phyloP scores from a whole-genome alignment of 768 basidiomycete genomes.

The Agrocybe chaxingu region DNA sequence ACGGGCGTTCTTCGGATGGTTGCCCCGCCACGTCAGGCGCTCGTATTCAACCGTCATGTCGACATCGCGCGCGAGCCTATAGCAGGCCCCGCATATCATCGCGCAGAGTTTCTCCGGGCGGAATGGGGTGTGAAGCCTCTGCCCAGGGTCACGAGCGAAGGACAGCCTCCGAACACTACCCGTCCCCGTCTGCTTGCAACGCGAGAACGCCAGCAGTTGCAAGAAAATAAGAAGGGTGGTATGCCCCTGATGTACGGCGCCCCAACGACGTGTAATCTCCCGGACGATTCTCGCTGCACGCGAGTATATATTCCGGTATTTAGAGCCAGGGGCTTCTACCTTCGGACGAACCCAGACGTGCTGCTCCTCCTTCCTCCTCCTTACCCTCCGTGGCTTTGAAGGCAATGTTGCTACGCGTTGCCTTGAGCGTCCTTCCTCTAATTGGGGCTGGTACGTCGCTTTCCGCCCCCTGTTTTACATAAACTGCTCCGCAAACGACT shows the following conservation, averaged over 20 bases:
- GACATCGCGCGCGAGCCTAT: conserved; percentile 3
- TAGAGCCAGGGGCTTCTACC: conserved; percentile 16
- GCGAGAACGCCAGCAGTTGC: conserved; percentile 1
- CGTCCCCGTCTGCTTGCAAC: conserved; percentile 7
- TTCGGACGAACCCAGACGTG: conserved; percentile 1
- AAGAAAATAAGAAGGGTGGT: conserved; percentile 1
- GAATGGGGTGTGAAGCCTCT: conserved; percentile 3
- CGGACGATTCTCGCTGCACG: conserved; percentile 7
- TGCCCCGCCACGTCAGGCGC: conserved; percentile 23
- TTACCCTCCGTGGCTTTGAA: conserved; percentile 1
- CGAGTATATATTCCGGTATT: conserved; percentile 17
- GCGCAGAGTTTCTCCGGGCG: conserved; percentile 16
- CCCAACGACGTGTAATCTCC: background rate
- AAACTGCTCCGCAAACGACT: background rate
- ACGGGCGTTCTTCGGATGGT: conserved; percentile 25
- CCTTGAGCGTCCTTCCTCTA: conserved; percentile 35
- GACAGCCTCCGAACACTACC: conserved; percentile 19
- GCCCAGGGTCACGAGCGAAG: conserved; percentile 12
- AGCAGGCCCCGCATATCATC: background rate
- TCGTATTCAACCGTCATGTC: conserved; percentile 2
- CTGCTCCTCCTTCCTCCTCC: conserved; percentile 9
- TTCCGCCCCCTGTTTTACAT: background rate
- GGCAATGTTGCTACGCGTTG: conserved; percentile 31
- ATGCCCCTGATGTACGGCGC: background rate
- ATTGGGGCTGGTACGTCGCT: conserved; percentile 34